A percentile compares a stretch with the other conserved stretches of the same genome.
These are phyloP conservation scores for Xylaria hypoxylon DNA, from an alignment of 2,329 filamentous ascomycete species.

Conservation along the genomic window DNA sequence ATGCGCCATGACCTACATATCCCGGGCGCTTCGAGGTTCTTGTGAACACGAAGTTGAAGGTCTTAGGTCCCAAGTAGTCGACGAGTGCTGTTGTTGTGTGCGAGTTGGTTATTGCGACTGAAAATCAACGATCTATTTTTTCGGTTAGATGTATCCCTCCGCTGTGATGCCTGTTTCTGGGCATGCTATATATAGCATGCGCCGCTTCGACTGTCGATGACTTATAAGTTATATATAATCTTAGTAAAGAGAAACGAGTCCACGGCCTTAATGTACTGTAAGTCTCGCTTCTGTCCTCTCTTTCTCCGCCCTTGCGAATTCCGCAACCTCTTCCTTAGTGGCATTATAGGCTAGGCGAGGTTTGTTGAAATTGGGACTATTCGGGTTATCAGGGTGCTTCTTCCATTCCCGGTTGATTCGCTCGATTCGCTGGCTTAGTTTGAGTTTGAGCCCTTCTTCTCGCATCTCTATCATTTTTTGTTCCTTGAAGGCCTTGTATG, in stretches of 20 bases:
- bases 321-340: slow-evolving; percentile 78
- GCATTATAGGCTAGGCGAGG: slow-evolving; percentile 79
- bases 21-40: not conserved
- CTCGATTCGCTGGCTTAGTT: slow-evolving; percentile 86
- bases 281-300: slow-evolving; percentile 71
- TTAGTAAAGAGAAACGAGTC: not conserved
- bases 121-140: not conserved
- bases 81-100: not conserved
- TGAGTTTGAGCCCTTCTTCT: slow-evolving; percentile 78
- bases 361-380: slow-evolving; percentile 75
- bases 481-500: slow-evolving; percentile 85
- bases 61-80: not conserved
- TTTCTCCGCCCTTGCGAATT: slow-evolving; percentile 74
- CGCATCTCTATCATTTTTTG: slow-evolving; percentile 86
- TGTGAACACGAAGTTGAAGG: not conserved
- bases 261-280: not conserved
- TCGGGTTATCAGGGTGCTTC: slow-evolving; percentile 90
- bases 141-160: not conserved
- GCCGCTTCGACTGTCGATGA: too few species aligned
- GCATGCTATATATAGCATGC: too few species aligned
- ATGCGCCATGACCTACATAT: not conserved
- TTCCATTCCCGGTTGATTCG: slow-evolving; percentile 92
- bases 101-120: not conserved
- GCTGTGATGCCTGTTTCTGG: not conserved
- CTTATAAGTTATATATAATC: not conserved